Percentiles rank a stretch among this genome's conserved stretches.
These are phyloP conservation scores for Jacaranda mimosifolia DNA, from an alignment of 257 asterid genomes.

Conservation along the genomic window DNA sequence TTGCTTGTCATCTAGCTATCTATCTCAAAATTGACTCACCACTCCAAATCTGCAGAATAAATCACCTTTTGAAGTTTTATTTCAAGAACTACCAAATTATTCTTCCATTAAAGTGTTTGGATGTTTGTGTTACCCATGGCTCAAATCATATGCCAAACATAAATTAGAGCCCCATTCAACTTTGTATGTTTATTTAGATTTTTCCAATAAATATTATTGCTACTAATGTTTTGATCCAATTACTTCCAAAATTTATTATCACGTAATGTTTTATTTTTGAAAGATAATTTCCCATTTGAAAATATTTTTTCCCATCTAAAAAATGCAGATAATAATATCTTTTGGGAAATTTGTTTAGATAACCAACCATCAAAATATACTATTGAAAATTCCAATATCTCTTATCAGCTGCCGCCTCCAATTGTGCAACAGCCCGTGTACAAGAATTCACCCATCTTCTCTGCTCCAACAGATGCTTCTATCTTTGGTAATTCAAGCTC, in stretches of 20 bases:
- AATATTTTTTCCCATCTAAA: neutral
- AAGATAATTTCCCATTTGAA: neutral
- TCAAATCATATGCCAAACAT: neutral
- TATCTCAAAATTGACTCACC: neutral
- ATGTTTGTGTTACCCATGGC: neutral
- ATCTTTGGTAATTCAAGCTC: no score
- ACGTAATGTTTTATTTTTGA: neutral
- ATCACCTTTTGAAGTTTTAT: neutral
- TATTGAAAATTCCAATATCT: no score
- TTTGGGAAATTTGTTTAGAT: no score
- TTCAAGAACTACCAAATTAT: neutral
- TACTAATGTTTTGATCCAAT: neutral
- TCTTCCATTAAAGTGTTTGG: neutral
- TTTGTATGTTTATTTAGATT: neutral
- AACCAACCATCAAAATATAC: no score
- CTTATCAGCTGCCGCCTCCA: no score
- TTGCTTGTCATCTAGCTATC: no score
- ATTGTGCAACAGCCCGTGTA: no score
- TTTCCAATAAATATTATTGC: neutral
- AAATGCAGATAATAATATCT: no score
- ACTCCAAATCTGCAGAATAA: neutral
- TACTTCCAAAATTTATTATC: neutral
- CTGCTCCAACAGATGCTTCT: no score
- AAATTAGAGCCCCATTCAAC: neutral
- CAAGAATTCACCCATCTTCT: no score